Conservation (phyloP, 805 yeast species). For the Saccharomyces eubayanus region DNA sequence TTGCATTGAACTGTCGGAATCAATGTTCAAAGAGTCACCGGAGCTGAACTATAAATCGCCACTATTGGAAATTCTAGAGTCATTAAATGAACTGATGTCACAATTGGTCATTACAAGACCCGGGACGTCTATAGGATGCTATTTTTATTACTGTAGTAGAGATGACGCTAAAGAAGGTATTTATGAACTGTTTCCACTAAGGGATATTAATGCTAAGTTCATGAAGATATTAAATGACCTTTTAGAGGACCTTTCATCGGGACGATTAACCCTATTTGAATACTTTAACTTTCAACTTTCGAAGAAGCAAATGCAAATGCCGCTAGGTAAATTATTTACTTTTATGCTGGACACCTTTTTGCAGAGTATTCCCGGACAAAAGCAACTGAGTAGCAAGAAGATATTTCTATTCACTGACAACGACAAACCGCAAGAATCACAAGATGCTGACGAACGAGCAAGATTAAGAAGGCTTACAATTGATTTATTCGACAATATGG, state of each 20-base stretch:
- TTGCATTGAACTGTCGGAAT: slow-evolving; percentile 48
- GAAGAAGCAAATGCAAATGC: slow-evolving; percentile 19
- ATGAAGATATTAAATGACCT: slow-evolving; percentile 50
- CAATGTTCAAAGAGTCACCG: slow-evolving; percentile 35
- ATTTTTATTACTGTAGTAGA: slow-evolving; percentile 44
- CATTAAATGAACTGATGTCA: slow-evolving; percentile 54
- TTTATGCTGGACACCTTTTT: slow-evolving; percentile 49
- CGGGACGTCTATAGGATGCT: slow-evolving; percentile 67
- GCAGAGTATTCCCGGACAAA: slow-evolving; percentile 33
- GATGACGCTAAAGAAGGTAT: slow-evolving; percentile 38
- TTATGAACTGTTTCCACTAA: slow-evolving; percentile 42
- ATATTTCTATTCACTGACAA: slow-evolving; percentile 68
- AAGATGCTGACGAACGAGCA: slow-evolving; percentile 34
- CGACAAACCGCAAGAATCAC: slow-evolving; percentile 51
- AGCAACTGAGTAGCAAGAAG: slow-evolving; percentile 46
- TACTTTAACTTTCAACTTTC: slow-evolving; percentile 25
- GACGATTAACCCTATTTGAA: slow-evolving; percentile 20
- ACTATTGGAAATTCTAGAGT: slow-evolving; percentile 44
- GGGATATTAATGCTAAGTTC: slow-evolving; percentile 46
- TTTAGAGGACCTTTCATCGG: slow-evolving; percentile 36
- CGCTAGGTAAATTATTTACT: slow-evolving; percentile 39
- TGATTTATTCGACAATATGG: slow-evolving; percentile 45
- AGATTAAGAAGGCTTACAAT: slow-evolving; percentile 48
- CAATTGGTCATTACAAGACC: slow-evolving; percentile 59
- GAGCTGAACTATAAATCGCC: slow-evolving; percentile 34